Base-by-base conservation (phyloP, 441 rosid species). In the Melastoma candidum region DNA sequence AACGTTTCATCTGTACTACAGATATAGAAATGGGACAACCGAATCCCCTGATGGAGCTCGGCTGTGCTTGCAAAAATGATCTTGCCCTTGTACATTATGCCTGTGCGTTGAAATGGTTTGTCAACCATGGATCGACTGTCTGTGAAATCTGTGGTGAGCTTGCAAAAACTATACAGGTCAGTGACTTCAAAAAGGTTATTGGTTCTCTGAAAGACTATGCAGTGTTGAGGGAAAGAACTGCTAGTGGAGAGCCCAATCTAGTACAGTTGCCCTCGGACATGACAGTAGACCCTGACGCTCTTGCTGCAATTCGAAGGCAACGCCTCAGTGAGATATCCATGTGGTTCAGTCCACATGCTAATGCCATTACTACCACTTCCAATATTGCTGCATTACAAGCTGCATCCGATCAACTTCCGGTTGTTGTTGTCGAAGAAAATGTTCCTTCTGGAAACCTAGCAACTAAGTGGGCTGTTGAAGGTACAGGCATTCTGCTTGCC, bases 21-120 rank as follows among this genome's bases (percentile, higher is more conserved):
- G 95, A 90, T 66, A 49, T 87, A 45, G 98, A 90, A 68, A 77
- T 68, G 78, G 98, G 98, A 57, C 66, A 56, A 72, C 32, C 71
- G 74, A 26, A 82, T 26, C 51, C 64, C 7, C 70, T 87, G 59
- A 62, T 85, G 51, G 95, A 78, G 59, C 98, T 87, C 6, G 98
- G 98, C 39, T 87, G 98, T 68, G 80, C 83, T 59, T 90, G 98
- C 71, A 90, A 85, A 68, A 83, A 63, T 32, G 96, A 90, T 70
- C 93, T 90, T 17, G 90, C 90, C 32, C 68, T 85, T 7, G 96
- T 90, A 11, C 98, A 87, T 60, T 90, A 87, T 61, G 83, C 94
- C 4, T 90, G 96, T 68, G 96, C 96, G 5, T 84, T 90, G 59
- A 90, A 90, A 70, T 90, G 98, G 98, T 90, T 90, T 64, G 83